A percentile compares a stretch with the other conserved stretches of the same genome.
Evolutionary conservation across 2,329 filamentous ascomycete species (phyloP).

Genomic region (Penicillium sp.): DNA sequence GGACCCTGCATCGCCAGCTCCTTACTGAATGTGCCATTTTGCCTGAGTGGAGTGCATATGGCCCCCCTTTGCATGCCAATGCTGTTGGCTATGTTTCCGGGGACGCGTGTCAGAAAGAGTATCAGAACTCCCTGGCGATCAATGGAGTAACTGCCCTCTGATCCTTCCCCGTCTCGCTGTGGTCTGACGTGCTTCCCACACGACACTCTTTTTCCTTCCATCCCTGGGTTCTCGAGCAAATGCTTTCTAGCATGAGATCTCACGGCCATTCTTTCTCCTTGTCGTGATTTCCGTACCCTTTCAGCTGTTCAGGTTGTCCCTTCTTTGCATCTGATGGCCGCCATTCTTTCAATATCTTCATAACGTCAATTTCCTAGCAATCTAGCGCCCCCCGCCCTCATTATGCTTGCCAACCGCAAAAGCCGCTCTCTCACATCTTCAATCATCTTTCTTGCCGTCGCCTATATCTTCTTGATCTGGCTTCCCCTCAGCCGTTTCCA

Average conservation of each 20-base stretch:
- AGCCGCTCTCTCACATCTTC: slow-evolving; percentile 16
- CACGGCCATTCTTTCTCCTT: slow-evolving; percentile 1
- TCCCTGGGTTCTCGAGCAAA: neutral
- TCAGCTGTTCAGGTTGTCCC: neutral
- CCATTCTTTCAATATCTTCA: slow-evolving; percentile 2
- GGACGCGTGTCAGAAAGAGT: slow-evolving; percentile 10
- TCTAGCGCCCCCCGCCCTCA: slow-evolving; percentile 4
- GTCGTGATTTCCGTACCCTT: neutral
- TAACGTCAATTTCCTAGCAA: neutral
- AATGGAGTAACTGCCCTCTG: neutral
- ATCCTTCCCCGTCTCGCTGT: neutral
- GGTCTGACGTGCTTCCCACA: slow-evolving; percentile 7
- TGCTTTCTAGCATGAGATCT: neutral
- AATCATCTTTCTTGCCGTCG: slow-evolving; percentile 14
- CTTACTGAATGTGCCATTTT: neutral
- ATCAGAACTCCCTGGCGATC: slow-evolving; percentile 8
- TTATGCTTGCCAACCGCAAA: slow-evolving; percentile 26
- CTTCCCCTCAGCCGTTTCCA: slow-evolving; percentile 9
- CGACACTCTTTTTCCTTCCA: neutral
- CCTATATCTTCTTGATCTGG: slow-evolving; percentile 22
- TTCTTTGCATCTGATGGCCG: slow-evolving; percentile 1
- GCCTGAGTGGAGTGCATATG: slow-evolving; percentile 1
- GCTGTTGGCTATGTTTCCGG: neutral
- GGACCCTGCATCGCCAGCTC: neutral
- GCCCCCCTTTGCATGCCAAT: slow-evolving; percentile 11